These are phyloP conservation scores for Psilocybe tampanensis DNA, from an alignment of 768 basidiomycete genomes.

Conservation along the genomic window DNA sequence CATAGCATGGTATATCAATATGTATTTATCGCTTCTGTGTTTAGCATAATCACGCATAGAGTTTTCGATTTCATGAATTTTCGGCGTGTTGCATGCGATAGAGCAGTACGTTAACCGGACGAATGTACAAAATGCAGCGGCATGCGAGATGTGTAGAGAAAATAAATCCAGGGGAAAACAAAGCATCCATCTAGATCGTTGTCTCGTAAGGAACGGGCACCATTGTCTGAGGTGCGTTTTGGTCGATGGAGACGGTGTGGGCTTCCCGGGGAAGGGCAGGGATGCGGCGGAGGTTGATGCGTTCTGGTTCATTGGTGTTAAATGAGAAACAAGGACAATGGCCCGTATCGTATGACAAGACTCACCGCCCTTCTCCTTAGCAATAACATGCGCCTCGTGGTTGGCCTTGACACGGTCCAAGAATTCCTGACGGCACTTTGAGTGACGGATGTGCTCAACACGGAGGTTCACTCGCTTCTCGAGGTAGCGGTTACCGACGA, in stretches of 20 bases:
- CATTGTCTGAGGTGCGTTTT: slow-evolving; percentile 92
- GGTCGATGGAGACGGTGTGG: slow-evolving; percentile 66
- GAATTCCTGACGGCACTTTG: slow-evolving; percentile 98
- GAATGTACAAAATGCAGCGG: slow-evolving; percentile 26
- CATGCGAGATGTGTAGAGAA: slow-evolving; percentile 19
- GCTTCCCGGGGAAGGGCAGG: slow-evolving; percentile 83
- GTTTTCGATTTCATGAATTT: slow-evolving; percentile 19
- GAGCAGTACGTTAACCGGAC: slow-evolving; percentile 19
- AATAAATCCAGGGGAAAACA: slow-evolving; percentile 20
- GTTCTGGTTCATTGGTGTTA: slow-evolving; percentile 51
- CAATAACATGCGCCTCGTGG: slow-evolving; percentile 78
- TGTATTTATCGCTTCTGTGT: background rate
- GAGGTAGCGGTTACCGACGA: slow-evolving; percentile 98
- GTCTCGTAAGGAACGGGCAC: slow-evolving; percentile 94
- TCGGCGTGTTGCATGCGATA: slow-evolving; percentile 27
- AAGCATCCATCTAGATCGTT: slow-evolving; percentile 69
- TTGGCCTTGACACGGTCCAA: slow-evolving; percentile 94
- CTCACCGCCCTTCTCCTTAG: slow-evolving; percentile 90
- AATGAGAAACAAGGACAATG: background rate
- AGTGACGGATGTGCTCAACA: slow-evolving; percentile 94
- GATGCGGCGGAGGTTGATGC: slow-evolving; percentile 82
- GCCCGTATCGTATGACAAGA: slow-evolving; percentile 18
- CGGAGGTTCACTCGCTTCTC: slow-evolving; percentile 99
- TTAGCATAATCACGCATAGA: slow-evolving; percentile 6
- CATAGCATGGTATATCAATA: background rate